Evolutionary conservation across 2,329 filamentous ascomycete genomes (phyloP).

Genomic region (Penicillium hesseltinei): DNA sequence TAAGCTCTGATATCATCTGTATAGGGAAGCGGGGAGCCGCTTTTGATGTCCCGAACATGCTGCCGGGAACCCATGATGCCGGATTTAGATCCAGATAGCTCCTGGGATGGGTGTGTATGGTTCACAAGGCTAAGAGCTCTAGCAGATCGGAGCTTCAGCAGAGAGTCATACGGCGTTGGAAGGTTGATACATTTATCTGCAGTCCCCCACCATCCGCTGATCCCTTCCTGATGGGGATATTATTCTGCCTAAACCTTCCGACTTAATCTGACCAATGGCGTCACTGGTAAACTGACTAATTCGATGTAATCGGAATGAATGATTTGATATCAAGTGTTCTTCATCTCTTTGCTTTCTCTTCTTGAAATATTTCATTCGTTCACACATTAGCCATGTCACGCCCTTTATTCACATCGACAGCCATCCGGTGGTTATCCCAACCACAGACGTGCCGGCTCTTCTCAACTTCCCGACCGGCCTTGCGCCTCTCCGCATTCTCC

Average conservation of each 20-base stretch:
- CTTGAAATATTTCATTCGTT: neutral
- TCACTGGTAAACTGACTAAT: slow-evolving; percentile 32
- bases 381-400: slow-evolving; percentile 30
- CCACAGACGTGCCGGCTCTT: slow-evolving; percentile 18
- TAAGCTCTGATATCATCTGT: slow-evolving; percentile 35
- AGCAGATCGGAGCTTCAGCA: neutral
- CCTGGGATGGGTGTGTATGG: neutral
- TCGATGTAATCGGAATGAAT: slow-evolving; percentile 20
- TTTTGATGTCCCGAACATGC: slow-evolving; percentile 29
- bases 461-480: slow-evolving; percentile 23
- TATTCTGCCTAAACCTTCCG: slow-evolving; percentile 32
- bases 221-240: slow-evolving; percentile 7
- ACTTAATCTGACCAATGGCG: slow-evolving; percentile 29
- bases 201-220: slow-evolving; percentile 16
- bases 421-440: slow-evolving; percentile 26
- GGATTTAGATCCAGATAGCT: neutral
- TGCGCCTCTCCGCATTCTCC: slow-evolving; percentile 32
- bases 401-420: slow-evolving; percentile 24
- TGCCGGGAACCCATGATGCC: slow-evolving; percentile 30
- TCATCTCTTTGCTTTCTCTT: slow-evolving; percentile 1
- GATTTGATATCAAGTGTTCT: slow-evolving; percentile 25
- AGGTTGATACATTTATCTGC: neutral
- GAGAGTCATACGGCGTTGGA: neutral
- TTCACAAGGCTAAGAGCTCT: neutral
- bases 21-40: slow-evolving; percentile 30